phyloP scores from a whole-genome alignment of 2,329 filamentous ascomycete species.

The Catunica adiposa region DNA sequence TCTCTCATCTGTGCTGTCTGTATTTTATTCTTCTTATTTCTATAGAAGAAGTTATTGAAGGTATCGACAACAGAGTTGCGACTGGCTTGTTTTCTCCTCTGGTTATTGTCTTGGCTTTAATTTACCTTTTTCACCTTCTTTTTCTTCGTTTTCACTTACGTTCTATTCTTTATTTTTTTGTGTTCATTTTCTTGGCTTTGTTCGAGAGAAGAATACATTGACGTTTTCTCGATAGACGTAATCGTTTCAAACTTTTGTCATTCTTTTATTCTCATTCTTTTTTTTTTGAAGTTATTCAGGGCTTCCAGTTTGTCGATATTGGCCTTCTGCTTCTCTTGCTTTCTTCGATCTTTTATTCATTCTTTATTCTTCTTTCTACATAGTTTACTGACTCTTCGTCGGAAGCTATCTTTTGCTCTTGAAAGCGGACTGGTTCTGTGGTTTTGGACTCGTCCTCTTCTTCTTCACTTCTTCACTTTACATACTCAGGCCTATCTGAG shows the following conservation, averaged over 20 bases:
- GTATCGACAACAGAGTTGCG: too few relatives aligned
- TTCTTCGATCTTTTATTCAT: conserved; percentile 1
- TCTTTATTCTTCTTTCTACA: not conserved
- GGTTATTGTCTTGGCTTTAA: not conserved
- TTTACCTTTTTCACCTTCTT: not conserved
- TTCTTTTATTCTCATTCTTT: conserved; percentile 5
- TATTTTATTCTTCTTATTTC: too few relatives aligned
- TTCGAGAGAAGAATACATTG: not conserved
- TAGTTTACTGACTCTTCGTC: not conserved
- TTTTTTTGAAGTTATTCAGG: too few relatives aligned
- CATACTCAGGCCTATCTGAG: not conserved
- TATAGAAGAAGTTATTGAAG: too few relatives aligned
- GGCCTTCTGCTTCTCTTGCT: conserved; percentile 1
- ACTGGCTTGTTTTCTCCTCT: too few relatives aligned
- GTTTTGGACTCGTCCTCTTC: not conserved
- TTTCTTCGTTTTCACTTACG: conserved; percentile 12
- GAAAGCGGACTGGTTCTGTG: conserved; percentile 1
- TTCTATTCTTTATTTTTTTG: conserved; percentile 13
- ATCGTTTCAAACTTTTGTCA: not conserved
- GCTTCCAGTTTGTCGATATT: too few relatives aligned
- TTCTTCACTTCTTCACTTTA: not conserved
- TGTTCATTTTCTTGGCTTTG: not conserved
- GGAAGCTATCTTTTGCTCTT: not conserved
- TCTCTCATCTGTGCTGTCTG: too few relatives aligned
- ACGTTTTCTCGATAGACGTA: not conserved